Conservation (phyloP, 78 protist genomes). For the Dictyostelium discoideum region DNA sequence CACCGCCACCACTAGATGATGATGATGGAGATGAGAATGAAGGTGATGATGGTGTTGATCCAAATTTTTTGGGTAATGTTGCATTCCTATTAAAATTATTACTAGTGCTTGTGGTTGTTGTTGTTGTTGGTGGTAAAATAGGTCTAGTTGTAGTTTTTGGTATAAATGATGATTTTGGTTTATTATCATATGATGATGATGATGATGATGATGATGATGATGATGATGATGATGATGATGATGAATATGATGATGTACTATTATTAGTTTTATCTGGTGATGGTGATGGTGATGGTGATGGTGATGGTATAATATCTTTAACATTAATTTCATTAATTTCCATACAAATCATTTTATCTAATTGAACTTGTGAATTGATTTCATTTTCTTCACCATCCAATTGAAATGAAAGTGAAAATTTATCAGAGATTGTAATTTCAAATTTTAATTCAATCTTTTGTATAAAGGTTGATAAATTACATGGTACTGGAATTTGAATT, state of each 20-base stretch:
- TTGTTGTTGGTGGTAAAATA: not conserved
- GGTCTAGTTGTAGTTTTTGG: not conserved
- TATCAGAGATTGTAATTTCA: not conserved
- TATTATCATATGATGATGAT: not conserved
- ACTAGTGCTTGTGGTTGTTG: not conserved
- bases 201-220: not conserved
- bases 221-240: too few relatives aligned
- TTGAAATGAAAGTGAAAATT: not conserved
- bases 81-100: not conserved
- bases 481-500: constrained; percentile 31
- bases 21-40: not conserved
- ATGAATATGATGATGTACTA: not conserved
- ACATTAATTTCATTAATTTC: not conserved
- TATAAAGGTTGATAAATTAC: constrained; percentile 4
- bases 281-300: not conserved
- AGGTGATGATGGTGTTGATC: not conserved
- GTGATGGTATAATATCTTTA: not conserved
- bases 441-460: constrained; percentile 51
- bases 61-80: not conserved
- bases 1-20: not conserved
- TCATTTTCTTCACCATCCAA: not conserved
- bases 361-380: not conserved
- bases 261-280: not conserved
- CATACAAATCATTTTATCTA: constrained; percentile 17
- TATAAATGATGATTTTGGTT: not conserved